Conservation (phyloP, 441 rosid genomes). For the Biscutella laevigata region DNA sequence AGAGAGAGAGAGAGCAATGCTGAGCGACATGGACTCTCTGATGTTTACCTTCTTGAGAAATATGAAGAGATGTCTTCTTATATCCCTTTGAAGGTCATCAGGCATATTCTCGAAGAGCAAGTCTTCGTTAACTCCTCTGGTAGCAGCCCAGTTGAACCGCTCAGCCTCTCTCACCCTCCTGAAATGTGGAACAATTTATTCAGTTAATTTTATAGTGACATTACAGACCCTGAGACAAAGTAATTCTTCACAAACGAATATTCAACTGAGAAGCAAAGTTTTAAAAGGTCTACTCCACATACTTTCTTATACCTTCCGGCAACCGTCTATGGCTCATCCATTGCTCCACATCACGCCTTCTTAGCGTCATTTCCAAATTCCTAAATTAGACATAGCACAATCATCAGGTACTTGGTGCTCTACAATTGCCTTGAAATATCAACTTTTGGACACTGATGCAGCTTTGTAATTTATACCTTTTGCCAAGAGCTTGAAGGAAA, state of each 20-base stretch:
- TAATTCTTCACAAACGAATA: neutral
- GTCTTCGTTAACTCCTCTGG: conserved; percentile 83
- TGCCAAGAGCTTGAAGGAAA: conserved; percentile 79
- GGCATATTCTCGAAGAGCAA: conserved; percentile 67
- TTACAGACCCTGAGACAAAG: neutral
- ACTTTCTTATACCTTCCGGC: conserved; percentile 67
- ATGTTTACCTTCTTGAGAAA: conserved; percentile 61
- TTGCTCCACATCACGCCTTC: conserved; percentile 80
- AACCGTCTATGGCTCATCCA: conserved; percentile 89
- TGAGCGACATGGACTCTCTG: neutral
- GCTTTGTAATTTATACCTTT: conserved; percentile 40
- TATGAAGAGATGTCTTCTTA: conserved; percentile 77
- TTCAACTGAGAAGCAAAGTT: conserved; percentile 2
- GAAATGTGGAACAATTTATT: neutral
- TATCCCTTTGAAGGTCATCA: conserved; percentile 81
- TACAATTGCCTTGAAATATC: neutral
- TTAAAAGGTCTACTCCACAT: neutral
- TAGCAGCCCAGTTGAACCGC: conserved; percentile 81
- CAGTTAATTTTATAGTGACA: neutral
- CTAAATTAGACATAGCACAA: conserved; percentile 26
- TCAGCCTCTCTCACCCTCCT: conserved; percentile 83
- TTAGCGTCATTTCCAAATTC: conserved; percentile 73
- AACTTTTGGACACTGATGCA: neutral
- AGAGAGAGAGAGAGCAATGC: neutral
- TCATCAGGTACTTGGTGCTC: neutral